Evolutionary conservation across 306 rosid species (phyloP), one percentile per base, ranked within the genome.

Genomic region (Prunus persica): DNA sequence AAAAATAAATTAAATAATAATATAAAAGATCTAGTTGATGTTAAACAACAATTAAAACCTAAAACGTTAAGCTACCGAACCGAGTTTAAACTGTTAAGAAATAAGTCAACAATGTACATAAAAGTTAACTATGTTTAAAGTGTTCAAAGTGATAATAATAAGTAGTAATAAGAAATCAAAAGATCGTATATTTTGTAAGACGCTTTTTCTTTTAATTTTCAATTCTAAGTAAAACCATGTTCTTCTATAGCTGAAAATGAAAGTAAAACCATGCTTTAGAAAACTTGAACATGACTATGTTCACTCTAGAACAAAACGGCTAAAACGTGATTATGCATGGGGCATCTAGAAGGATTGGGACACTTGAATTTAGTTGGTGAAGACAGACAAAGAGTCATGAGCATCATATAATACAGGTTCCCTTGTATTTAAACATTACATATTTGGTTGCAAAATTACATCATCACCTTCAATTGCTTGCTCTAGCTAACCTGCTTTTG

Each of bases 271-370:
- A 32, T 6, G 43, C 43, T 62, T 62, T 62, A 5, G 19, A 60
- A 60, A 60, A 60, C 19, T 2, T 4, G 1, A 32, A 32, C 34
- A 32, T 0, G 41, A 34, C 41, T 6, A 34, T 6, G 8, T 6
- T 34, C 41, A 34, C 41, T 34, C 8, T 5, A 13, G 18, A 28
- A 18, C 45, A 14, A 8, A 30, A 30, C 22, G 7, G 67, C 30
- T 5, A 12, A 32, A 65, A 19, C 46, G 18, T 32, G 69, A 65
- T 38, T 38, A 38, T 38, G 43, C 1, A 38, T 34, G 50, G 50
- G 15, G 27, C 52, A 45, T 75, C 65, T 34, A 64, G 78, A 75
- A 64, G 64, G 63, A 49, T 64, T 63, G 24, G 49, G 24, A 34
- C 65, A 75, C 45, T 45, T 19, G 24, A 14, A 13, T 51, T 18